These are phyloP conservation scores for Wickerhamiella azyma DNA, from an alignment of 805 yeast species.

Conservation along the genomic window DNA sequence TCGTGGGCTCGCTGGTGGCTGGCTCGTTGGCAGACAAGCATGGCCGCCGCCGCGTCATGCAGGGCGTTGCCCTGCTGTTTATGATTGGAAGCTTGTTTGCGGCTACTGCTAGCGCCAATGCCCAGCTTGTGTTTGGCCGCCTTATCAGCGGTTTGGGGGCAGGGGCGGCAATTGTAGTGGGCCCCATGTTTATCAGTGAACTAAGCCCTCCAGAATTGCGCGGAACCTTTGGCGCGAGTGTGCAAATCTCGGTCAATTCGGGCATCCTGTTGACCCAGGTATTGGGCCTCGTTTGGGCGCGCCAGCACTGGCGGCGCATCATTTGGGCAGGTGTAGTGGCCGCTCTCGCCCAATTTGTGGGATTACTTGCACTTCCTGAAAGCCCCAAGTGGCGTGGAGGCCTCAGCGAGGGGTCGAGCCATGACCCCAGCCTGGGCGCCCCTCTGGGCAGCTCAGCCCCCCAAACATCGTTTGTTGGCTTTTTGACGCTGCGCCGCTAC, in stretches of 20 bases:
- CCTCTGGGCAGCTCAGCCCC: not conserved
- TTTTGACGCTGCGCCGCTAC: constrained; percentile 36
- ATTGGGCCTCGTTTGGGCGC: constrained; percentile 56
- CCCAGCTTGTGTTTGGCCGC: constrained; percentile 47
- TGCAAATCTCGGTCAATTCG: constrained; percentile 70
- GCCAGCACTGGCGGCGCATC: constrained; percentile 58
- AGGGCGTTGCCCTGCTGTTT: constrained; percentile 37
- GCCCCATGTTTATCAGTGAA: constrained; percentile 72
- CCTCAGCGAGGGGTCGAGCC: not conserved
- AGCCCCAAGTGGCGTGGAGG: constrained; percentile 61
- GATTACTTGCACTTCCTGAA: constrained; percentile 38
- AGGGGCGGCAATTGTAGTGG: constrained; percentile 73
- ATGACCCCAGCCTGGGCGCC: not conserved
- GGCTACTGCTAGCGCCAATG: constrained; percentile 34
- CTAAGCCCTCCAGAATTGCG: constrained; percentile 53
- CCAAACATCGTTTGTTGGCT: not conserved
- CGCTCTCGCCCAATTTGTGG: constrained; percentile 36
- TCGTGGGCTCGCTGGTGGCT: constrained; percentile 57
- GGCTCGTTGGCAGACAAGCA: constrained; percentile 48
- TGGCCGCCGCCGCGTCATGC: constrained; percentile 46
- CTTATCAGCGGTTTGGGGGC: constrained; percentile 74
- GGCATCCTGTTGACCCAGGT: constrained; percentile 77
- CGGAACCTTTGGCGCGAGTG: constrained; percentile 80
- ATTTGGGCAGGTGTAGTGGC: constrained; percentile 47
- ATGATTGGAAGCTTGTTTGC: constrained; percentile 51